phyloP scores from a whole-genome alignment of 306 rosid genomes.

The Cotoneaster glaucophyllus region DNA sequence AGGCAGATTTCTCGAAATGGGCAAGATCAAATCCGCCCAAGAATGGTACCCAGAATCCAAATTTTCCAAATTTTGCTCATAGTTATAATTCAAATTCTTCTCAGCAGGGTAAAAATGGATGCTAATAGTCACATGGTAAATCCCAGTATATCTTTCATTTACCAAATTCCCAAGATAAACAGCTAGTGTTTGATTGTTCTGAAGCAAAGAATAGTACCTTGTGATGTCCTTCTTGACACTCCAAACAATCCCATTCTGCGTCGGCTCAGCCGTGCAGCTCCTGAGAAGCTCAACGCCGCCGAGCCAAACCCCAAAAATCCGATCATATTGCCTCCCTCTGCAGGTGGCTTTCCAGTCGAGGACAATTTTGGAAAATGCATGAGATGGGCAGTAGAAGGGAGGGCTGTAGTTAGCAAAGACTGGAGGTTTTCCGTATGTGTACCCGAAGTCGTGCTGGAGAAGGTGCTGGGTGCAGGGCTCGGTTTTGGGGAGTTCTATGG shows the following conservation, averaged over 20 bases:
- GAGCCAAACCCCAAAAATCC: slow-evolving; percentile 87
- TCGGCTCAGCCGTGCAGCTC: slow-evolving; percentile 51
- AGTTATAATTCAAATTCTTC: neutral
- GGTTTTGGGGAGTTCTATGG: slow-evolving; percentile 51
- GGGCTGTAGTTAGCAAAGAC: slow-evolving; percentile 54
- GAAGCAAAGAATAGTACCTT: slow-evolving; percentile 59
- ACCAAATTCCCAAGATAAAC: slow-evolving; percentile 66
- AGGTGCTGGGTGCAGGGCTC: slow-evolving; percentile 51
- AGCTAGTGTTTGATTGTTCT: slow-evolving; percentile 58
- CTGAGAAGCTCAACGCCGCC: slow-evolving; percentile 78
- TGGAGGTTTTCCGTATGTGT: slow-evolving; percentile 61
- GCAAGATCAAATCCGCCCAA: slow-evolving; percentile 75
- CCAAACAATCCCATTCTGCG: slow-evolving; percentile 59
- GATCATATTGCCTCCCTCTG: slow-evolving; percentile 74
- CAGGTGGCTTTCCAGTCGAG: slow-evolving; percentile 75
- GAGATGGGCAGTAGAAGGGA: slow-evolving; percentile 51
- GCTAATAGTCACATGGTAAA: slow-evolving; percentile 65
- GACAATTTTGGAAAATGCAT: slow-evolving; percentile 47
- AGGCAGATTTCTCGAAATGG: slow-evolving; percentile 62
- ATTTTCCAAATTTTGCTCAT: slow-evolving; percentile 14
- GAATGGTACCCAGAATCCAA: slow-evolving; percentile 18
- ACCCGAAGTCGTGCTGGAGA: slow-evolving; percentile 67
- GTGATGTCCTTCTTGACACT: slow-evolving; percentile 70
- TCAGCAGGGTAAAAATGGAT: slow-evolving; percentile 58
- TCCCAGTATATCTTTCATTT: slow-evolving; percentile 61